Conservation (phyloP, 352 stramenopile genomes). For the Globisporangium spiculum region DNA sequence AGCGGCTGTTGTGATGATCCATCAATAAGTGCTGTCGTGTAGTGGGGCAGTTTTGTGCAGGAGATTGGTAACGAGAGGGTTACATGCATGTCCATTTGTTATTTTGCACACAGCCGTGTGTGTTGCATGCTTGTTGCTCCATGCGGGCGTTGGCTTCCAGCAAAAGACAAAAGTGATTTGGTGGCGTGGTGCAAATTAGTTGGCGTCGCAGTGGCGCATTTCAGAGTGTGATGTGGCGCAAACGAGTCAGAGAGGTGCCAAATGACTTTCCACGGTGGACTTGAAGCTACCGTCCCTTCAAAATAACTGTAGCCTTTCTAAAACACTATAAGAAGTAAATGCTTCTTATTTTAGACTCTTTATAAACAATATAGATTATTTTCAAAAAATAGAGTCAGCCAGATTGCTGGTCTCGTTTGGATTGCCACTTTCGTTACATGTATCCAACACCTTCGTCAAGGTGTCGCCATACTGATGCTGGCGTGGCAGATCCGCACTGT, state of each 20-base stretch:
- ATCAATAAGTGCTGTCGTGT: not conserved
- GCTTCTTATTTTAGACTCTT: not conserved
- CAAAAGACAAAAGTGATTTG: not conserved
- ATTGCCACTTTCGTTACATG: not conserved
- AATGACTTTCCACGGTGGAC: not conserved
- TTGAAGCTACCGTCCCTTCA: not conserved
- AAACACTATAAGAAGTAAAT: not conserved
- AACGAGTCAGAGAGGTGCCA: not conserved
- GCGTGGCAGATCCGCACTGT: not conserved
- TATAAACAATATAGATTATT: not conserved
- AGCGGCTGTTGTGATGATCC: not conserved
- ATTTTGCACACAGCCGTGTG: not conserved
- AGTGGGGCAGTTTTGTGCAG: not conserved
- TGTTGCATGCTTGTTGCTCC: not conserved
- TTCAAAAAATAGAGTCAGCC: not conserved
- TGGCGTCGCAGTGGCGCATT: not conserved
- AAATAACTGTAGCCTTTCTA: not conserved
- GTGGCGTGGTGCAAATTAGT: not conserved
- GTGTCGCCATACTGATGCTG: not conserved
- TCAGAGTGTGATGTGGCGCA: not conserved
- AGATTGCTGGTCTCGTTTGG: not conserved
- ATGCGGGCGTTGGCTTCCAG: not conserved
- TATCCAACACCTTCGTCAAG: not conserved
- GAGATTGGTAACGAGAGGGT: not conserved
- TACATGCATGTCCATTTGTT: not conserved